Conservation (phyloP, 1,139 yeast species). For the Candida labiduridarum region DNA sequence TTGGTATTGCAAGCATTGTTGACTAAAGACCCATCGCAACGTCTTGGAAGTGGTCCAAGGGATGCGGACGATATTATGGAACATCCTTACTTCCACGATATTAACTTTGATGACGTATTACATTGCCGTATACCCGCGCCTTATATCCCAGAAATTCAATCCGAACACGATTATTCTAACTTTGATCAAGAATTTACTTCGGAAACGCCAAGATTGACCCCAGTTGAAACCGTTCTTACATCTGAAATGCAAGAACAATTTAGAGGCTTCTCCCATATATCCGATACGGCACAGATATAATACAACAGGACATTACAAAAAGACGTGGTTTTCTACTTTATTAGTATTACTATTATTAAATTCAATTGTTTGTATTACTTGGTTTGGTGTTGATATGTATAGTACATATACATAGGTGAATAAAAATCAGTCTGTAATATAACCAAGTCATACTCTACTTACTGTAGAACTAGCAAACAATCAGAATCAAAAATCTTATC, state of each 20-base stretch:
- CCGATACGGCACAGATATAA: slow-evolving; percentile 62
- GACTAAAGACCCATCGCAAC: slow-evolving; percentile 81
- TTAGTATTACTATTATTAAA: background rate
- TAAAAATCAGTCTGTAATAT: background rate
- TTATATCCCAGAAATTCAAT: slow-evolving; percentile 73
- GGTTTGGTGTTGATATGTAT: background rate
- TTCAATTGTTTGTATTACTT: background rate
- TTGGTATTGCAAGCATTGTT: slow-evolving; percentile 87
- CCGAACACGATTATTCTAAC: slow-evolving; percentile 89
- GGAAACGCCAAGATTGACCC: slow-evolving; percentile 93
- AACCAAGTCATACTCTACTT: background rate
- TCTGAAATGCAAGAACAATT: slow-evolving; percentile 93
- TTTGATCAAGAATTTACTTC: slow-evolving; percentile 94
- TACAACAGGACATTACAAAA: background rate
- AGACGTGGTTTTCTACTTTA: background rate
- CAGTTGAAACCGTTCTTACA: slow-evolving; percentile 85
- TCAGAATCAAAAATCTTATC: background rate
- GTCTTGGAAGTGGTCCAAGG: slow-evolving; percentile 83
- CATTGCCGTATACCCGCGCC: slow-evolving; percentile 81
- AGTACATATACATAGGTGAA: background rate
- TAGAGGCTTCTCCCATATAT: slow-evolving; percentile 91
- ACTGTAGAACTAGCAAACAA: background rate
- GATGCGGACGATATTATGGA: slow-evolving; percentile 95
- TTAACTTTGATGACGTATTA: slow-evolving; percentile 85
- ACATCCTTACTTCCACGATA: slow-evolving; percentile 89